Base-by-base conservation (phyloP, 2,329 filamentous ascomycete genomes). In the Teratosphaeria epicoccoides region DNA sequence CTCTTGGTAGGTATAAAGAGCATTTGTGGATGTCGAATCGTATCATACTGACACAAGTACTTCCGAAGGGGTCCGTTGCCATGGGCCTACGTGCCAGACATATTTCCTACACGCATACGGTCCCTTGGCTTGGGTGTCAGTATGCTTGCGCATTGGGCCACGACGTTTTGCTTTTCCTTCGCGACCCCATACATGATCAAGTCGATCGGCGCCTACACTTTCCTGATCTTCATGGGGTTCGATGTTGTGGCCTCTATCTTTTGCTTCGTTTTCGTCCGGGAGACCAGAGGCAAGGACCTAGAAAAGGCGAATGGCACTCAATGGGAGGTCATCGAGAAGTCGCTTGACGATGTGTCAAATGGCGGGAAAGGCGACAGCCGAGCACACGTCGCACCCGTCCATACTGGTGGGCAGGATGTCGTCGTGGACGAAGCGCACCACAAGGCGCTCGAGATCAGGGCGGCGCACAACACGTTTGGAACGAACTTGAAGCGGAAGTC, bases 1-100 rank as follows among this genome's bases (percentile, higher is more conserved):
- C 46, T 74, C 70, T 0, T 79, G 75, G 33, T 40, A 17, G 10
- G 33, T 17, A n/a, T n/a, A 17, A 20, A 6, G 14, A 40, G 20
- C n/a, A 2, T 4, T 17, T 20, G 28, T 40, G 5, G 33, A 40
- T 17, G 33, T 17, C 33, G 14, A 17, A 40, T 7, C 17, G 29
- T 14, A 20, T 1, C 10, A 4, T 17, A 40, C 33, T 40, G 33
- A 40, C 33, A 17, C 11, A 6, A 20, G 28, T 6, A 14, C 14
- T 40, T 40, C n/a, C 33, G 2, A 14, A 40, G 33, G 33, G 33
- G 33, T 40, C 33, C 33, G 10, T 40, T 40, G 20, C 33, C 33
- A 40, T 40, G 33, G 33, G 33, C 33, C 2, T 20, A 17, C 2
- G 24, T 24, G 24, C 23, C 43, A 14, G 43, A 46, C 6, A 46